Percentiles rank a stretch among this genome's conserved stretches.
phyloP scores from a whole-genome alignment of 805 yeast genomes.

The Teunomyces barrocoloradensis region DNA sequence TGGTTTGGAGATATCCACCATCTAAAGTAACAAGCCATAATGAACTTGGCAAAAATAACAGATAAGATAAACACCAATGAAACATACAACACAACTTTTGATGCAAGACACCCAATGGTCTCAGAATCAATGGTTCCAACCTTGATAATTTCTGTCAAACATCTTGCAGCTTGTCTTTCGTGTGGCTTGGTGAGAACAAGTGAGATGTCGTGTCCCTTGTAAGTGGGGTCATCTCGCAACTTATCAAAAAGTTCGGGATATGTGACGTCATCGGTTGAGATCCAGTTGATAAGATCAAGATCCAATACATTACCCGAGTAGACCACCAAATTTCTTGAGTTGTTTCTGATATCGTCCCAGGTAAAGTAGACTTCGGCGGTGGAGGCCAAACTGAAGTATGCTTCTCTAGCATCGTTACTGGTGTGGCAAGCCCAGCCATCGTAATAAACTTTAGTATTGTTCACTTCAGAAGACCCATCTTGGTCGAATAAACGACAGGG shows the following conservation, averaged over 20 bases:
- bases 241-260: conserved; percentile 73
- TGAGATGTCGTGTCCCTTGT: conserved; percentile 82
- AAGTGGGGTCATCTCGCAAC: conserved; percentile 49
- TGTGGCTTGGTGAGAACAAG: conserved; percentile 61
- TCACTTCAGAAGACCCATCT: conserved; percentile 70
- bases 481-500: conserved; percentile 75
- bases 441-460: conserved; percentile 62
- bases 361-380: conserved; percentile 80
- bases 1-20: conserved; percentile 72
- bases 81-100: conserved; percentile 73
- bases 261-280: conserved; percentile 62
- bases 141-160: conserved; percentile 79
- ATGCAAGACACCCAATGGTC: conserved; percentile 91
- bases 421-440: conserved; percentile 94
- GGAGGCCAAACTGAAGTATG: conserved; percentile 58
- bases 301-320: conserved; percentile 89
- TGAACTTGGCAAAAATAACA: conserved; percentile 72
- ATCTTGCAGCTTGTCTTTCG: conserved; percentile 72
- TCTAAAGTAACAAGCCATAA: conserved; percentile 84
- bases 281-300: conserved; percentile 72
- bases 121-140: conserved; percentile 89
- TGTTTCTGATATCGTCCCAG: conserved; percentile 80
- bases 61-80: conserved; percentile 84
- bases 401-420: conserved; percentile 59
- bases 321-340: conserved; percentile 75